Evolutionary conservation across 805 yeast species (phyloP).

Genomic region (Wickerhamomyces subpelliculosus): DNA sequence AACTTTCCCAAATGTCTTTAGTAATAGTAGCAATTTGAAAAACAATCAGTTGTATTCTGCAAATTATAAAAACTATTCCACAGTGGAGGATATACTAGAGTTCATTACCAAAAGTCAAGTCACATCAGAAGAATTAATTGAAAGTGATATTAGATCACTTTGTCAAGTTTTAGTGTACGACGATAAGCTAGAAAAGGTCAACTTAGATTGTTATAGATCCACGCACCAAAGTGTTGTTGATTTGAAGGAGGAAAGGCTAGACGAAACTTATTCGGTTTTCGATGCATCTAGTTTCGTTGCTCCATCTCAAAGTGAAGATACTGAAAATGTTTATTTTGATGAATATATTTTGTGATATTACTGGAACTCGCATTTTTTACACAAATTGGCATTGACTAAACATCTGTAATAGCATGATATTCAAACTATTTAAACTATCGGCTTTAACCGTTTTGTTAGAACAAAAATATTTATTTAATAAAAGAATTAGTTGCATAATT

Average conservation of each 20-base stretch:
- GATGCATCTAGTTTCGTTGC: conserved; percentile 34
- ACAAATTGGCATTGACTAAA: background rate
- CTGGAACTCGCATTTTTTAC: too few relatives aligned
- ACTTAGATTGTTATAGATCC: conserved; percentile 62
- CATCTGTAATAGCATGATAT: too few relatives aligned
- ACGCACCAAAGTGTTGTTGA: conserved; percentile 79
- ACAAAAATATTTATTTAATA: too few relatives aligned
- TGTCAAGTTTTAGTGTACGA: conserved; percentile 88
- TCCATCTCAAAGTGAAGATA: conserved; percentile 26
- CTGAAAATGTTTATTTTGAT: conserved; percentile 38
- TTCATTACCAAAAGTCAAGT: conserved; percentile 69
- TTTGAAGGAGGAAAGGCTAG: conserved; percentile 34
- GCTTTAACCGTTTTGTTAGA: too few relatives aligned
- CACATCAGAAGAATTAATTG: conserved; percentile 72
- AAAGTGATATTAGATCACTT: conserved; percentile 67
- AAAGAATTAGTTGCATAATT: background rate
- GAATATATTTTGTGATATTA: conserved; percentile 32
- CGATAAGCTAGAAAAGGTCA: conserved; percentile 68
- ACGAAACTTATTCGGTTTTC: conserved; percentile 32
- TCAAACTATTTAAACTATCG: too few relatives aligned
- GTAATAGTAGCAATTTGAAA: conserved; percentile 21
- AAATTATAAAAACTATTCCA: conserved; percentile 56
- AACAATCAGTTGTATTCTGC: conserved; percentile 41
- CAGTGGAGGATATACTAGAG: conserved; percentile 64
- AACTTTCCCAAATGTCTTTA: conserved; percentile 69